These are phyloP conservation scores for Psilocybe tampanensis DNA, from an alignment of 768 basidiomycete species.

Conservation along the genomic window DNA sequence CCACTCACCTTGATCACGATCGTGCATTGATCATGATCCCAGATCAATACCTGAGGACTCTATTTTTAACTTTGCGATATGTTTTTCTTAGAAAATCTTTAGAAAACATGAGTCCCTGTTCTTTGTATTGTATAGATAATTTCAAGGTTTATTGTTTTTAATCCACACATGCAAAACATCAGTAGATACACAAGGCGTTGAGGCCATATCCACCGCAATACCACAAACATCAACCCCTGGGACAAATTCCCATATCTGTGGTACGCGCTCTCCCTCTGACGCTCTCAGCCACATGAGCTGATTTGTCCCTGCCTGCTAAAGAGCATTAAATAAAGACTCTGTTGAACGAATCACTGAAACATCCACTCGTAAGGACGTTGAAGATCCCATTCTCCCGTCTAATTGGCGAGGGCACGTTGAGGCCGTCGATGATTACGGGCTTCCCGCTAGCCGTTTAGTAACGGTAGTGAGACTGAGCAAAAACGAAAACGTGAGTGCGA, in stretches of 20 bases:
- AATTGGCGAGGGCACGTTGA: constrained; percentile 76
- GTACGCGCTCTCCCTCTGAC: constrained; percentile 14
- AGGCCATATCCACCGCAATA: constrained; percentile 41
- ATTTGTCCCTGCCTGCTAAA: constrained; percentile 43
- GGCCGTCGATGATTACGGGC: constrained; percentile 55
- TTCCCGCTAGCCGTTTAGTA: constrained; percentile 39
- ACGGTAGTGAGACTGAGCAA: constrained; percentile 41
- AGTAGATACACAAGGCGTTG: constrained; percentile 41
- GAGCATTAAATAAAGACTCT: constrained; percentile 47
- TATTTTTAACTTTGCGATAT: no score
- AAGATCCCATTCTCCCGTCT: constrained; percentile 63
- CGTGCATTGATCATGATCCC: constrained; percentile 1
- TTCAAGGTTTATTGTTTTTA: not conserved
- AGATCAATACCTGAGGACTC: no score
- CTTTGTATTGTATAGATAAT: no score
- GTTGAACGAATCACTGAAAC: constrained; percentile 52
- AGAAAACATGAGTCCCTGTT: no score
- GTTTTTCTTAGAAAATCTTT: no score
- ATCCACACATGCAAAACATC: constrained; percentile 1
- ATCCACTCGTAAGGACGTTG: constrained; percentile 62
- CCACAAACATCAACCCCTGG: constrained; percentile 3
- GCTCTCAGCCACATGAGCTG: constrained; percentile 30
- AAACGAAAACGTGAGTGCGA: not conserved
- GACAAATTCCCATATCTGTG: constrained; percentile 8
- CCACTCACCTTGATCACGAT: constrained; percentile 10